These are phyloP conservation scores for Westerdykella aurantiaca DNA, from an alignment of 2,329 filamentous ascomycete species.

Conservation along the genomic window DNA sequence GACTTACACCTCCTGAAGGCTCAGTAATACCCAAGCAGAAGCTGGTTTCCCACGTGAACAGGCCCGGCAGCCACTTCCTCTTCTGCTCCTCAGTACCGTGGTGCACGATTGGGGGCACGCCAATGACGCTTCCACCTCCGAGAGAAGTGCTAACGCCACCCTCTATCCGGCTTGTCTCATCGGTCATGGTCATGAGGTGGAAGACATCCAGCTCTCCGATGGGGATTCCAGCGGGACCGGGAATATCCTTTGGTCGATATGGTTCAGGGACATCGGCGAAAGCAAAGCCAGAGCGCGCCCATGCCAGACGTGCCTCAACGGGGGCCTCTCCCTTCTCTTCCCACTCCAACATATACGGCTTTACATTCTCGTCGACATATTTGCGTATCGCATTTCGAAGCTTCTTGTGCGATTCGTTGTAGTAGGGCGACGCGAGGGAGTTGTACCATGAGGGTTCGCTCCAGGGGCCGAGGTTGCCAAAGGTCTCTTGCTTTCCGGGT, in stretches of 20 bases:
- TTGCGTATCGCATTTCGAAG: constrained; percentile 53
- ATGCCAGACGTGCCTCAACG: constrained; percentile 40
- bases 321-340: constrained; percentile 49
- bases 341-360: constrained; percentile 58
- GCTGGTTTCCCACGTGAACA: constrained; percentile 54
- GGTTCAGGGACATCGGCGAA: constrained; percentile 42
- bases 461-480: constrained; percentile 40
- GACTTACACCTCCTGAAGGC: constrained; percentile 45
- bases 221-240: constrained; percentile 34
- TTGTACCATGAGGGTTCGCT: constrained; percentile 44
- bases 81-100: constrained; percentile 58
- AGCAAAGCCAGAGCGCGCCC: constrained; percentile 39
- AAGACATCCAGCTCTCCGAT: constrained; percentile 35
- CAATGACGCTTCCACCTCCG: constrained; percentile 57
- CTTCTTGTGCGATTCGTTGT: constrained; percentile 56
- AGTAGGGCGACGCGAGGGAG: constrained; percentile 54
- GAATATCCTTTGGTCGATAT: constrained; percentile 39
- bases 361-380: constrained; percentile 55
- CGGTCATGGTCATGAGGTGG: constrained; percentile 47
- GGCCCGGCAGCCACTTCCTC: constrained; percentile 52
- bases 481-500: constrained; percentile 22
- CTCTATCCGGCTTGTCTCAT: constrained; percentile 52
- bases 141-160: constrained; percentile 55
- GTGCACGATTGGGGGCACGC: constrained; percentile 58
- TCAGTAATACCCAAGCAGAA: constrained; percentile 64